Evolutionary conservation across 371 early-diverging fungal genomes (phyloP).

Genomic region (Rhizopus stolonifer): DNA sequence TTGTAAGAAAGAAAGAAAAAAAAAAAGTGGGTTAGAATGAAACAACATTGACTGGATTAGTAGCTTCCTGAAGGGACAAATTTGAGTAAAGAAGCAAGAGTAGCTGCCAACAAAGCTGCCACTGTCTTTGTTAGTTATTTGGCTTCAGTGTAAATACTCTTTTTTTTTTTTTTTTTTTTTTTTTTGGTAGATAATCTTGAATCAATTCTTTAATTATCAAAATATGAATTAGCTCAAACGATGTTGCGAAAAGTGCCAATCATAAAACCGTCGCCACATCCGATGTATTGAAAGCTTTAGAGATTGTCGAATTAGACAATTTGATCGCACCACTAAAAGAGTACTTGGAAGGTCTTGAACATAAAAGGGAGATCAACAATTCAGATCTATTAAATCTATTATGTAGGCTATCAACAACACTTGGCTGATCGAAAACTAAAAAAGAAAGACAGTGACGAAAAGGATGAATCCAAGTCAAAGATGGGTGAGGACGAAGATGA

Average conservation of each 20-base stretch:
- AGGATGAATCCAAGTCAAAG: not conserved
- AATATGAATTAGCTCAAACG: slow-evolving; percentile 45
- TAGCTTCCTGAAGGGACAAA: slow-evolving; percentile 65
- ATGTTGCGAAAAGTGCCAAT: slow-evolving; percentile 46
- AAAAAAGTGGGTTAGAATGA: too few relatives aligned
- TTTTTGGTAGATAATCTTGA: too few relatives aligned
- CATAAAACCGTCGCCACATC: slow-evolving; percentile 53
- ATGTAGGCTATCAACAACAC: slow-evolving; percentile 25
- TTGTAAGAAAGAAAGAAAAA: slow-evolving; percentile 34
- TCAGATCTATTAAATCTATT: not conserved
- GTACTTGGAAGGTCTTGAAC: slow-evolving; percentile 24
- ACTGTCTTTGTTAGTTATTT: slow-evolving; percentile 67
- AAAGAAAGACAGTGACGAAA: slow-evolving; percentile 10
- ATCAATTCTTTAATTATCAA: too few relatives aligned
- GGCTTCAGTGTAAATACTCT: slow-evolving; percentile 58
- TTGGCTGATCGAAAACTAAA: slow-evolving; percentile 30
- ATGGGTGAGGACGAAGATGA: slow-evolving; percentile 14
- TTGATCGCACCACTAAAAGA: slow-evolving; percentile 45
- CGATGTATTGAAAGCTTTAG: slow-evolving; percentile 59
- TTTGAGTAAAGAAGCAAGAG: slow-evolving; percentile 60
- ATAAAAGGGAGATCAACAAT: too few relatives aligned
- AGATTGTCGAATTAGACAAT: slow-evolving; percentile 54
- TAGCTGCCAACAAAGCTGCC: slow-evolving; percentile 61
- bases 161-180: too few relatives aligned
- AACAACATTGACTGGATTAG: not conserved